Evolutionary conservation across 306 rosid species (phyloP).

Genomic region (Dalbergia oliveri): DNA sequence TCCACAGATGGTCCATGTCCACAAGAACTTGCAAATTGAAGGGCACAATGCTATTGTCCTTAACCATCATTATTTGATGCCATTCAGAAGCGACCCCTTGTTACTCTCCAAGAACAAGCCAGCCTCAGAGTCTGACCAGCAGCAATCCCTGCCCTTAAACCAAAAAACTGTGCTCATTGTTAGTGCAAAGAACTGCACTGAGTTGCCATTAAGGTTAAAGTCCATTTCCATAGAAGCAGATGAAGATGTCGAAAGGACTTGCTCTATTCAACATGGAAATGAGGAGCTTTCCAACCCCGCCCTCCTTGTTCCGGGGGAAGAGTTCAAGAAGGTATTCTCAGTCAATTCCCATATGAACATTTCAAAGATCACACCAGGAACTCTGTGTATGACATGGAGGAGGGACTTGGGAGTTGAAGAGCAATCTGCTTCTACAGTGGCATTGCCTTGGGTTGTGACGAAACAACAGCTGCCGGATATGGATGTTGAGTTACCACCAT

Average conservation of each 20-base stretch:
- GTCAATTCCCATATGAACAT: conserved; percentile 61
- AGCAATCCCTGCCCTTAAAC: conserved; percentile 69
- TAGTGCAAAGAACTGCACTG: conserved; percentile 76
- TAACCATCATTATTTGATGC: conserved; percentile 72
- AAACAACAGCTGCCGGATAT: conserved; percentile 71
- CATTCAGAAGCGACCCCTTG: conserved; percentile 81
- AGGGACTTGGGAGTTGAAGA: conserved; percentile 68
- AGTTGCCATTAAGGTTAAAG: conserved; percentile 72
- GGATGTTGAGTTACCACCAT: conserved; percentile 73
- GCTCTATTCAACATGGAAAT: conserved; percentile 65
- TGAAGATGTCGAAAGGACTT: conserved; percentile 59
- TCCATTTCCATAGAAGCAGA: conserved; percentile 72
- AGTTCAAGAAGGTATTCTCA: conserved; percentile 87
- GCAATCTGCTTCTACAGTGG: conserved; percentile 48
- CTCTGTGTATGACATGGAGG: conserved; percentile 79
- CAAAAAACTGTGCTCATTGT: conserved; percentile 70
- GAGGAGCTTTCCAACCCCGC: conserved; percentile 58
- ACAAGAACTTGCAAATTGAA: conserved; percentile 92
- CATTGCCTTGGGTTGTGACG: conserved; percentile 64
- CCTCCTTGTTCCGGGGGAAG: conserved; percentile 81
- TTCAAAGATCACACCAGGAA: conserved; percentile 71
- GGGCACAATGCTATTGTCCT: conserved; percentile 77
- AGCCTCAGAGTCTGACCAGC: conserved; percentile 63
- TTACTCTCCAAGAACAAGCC: conserved; percentile 75
- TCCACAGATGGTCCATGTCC: conserved; percentile 80